A percentile compares a stretch with the other conserved stretches of the same genome.
Conservation (phyloP, 441 rosid species). For the Caryocar brasiliense region DNA sequence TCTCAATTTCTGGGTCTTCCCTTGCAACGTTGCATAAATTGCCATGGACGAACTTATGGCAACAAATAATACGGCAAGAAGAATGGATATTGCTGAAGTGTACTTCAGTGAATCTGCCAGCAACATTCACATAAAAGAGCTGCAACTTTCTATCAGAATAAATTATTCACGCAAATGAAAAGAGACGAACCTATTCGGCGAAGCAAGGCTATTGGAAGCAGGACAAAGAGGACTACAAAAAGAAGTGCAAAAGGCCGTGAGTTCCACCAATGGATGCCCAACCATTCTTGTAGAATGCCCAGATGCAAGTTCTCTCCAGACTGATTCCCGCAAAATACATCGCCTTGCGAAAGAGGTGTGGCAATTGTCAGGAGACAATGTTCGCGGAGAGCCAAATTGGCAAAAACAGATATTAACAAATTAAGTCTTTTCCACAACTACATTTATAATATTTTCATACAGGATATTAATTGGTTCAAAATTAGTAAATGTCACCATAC, state of each 20-base stretch:
- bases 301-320: slow-evolving; percentile 26
- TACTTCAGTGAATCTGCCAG: slow-evolving; percentile 31
- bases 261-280: slow-evolving; percentile 36
- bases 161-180: background rate
- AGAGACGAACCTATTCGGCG: slow-evolving; percentile 27
- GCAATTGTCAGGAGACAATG: background rate
- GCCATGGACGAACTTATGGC: slow-evolving; percentile 25
- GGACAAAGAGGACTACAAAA: slow-evolving; percentile 18
- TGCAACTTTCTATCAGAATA: too few species aligned
- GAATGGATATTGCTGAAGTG: slow-evolving; percentile 34
- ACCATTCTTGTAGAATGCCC: slow-evolving; percentile 42
- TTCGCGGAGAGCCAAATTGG: too few species aligned
- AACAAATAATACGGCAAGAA: slow-evolving; percentile 30
- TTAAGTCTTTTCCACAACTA: too few species aligned
- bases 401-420: too few species aligned
- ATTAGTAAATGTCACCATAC: too few species aligned
- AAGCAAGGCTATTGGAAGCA: slow-evolving; percentile 32
- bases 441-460: too few species aligned
- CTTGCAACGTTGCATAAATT: slow-evolving; percentile 9
- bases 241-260: slow-evolving; percentile 25
- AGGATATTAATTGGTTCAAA: too few species aligned
- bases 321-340: slow-evolving; percentile 38
- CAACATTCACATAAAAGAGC: background rate
- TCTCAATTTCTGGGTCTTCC: slow-evolving; percentile 17
- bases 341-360: slow-evolving; percentile 16